Evolutionary conservation across 768 basidiomycete species (phyloP), one percentile per base, ranked within the genome.

Genomic region (Pisolithus tinctorius): DNA sequence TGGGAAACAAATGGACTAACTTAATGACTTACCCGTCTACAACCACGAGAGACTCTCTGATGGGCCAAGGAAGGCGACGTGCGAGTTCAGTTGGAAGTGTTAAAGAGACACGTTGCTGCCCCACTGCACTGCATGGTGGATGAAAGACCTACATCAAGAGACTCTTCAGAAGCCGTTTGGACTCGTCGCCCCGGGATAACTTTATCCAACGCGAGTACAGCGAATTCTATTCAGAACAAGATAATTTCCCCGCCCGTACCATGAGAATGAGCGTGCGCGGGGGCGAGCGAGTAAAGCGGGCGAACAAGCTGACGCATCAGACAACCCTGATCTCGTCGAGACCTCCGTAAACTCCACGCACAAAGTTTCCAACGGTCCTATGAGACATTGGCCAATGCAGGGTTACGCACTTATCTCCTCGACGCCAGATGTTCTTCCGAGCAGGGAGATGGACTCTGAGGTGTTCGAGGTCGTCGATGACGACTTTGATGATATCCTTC

Each of bases 391-490:
- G 60, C 67, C 65, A 68, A 34, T 44, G 56, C n/a, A 66, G 55
- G 34, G 67, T 36, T 45, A 66, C 62, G 11, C 34, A 34, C 8
- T 56, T 52, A 0, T 60, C 62, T 2, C 48, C 14, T 43, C 52
- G 44, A 11, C 56, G 62, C 1, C 20, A 52, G n/a, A 66, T 57
- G 52, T 66, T 66, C 48, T 45, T 68, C 16, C 63, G 55, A 20
- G 64, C 57, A 0, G 65, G 66, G 0, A 54, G 58, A 43, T 68
- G 65, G 2, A 64, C 66, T 48, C 66, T 63, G 37, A 68, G 66
- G 37, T 52, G 54, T n/a, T 40, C 50, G 27, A 69, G 60, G 51
- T 68, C 65, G 39, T 52, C 57, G 48, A 67, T 59, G 36, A 67
- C 49, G 43, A 57, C 34, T 11, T 34, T 59, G 37, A 55, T 55